These are phyloP conservation scores for Tetrapisispora nanseiensis DNA, from an alignment of 805 yeast species.

Conservation along the genomic window DNA sequence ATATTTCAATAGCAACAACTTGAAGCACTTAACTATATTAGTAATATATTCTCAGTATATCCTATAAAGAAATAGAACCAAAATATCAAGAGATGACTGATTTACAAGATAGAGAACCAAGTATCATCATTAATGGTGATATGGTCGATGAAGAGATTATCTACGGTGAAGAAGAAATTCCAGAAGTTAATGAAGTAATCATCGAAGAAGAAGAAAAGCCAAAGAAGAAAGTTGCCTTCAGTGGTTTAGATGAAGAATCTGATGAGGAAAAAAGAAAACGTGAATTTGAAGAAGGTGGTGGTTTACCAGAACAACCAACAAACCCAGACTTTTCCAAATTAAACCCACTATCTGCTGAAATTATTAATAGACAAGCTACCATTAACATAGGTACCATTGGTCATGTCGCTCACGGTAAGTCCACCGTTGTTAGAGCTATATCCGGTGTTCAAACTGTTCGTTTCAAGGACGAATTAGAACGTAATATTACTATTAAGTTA, in stretches of 20 bases:
- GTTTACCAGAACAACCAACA: slow-evolving; percentile 91
- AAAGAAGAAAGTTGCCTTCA: slow-evolving; percentile 77
- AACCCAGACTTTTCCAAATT: slow-evolving; percentile 72
- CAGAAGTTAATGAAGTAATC: slow-evolving; percentile 31
- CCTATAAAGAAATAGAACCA: too few species aligned
- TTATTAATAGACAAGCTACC: slow-evolving; percentile 97
- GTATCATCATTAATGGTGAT: slow-evolving; percentile 65
- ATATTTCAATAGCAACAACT: too few species aligned
- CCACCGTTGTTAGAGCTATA: slow-evolving; percentile 89
- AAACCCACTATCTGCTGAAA: slow-evolving; percentile 88
- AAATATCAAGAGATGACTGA: slow-evolving; percentile 53
- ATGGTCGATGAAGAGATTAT: slow-evolving; percentile 28
- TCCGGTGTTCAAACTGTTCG: slow-evolving; percentile 99
- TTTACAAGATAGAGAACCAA: slow-evolving; percentile 77
- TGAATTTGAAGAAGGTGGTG: slow-evolving; percentile 97
- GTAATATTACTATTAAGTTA: slow-evolving; percentile 95
- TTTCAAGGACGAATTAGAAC: slow-evolving; percentile 96
- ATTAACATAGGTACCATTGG: slow-evolving; percentile 97
- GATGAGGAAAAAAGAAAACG: slow-evolving; percentile 69
- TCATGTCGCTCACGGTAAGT: slow-evolving; percentile 92
- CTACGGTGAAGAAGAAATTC: slow-evolving; percentile 32
- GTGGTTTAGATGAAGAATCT: slow-evolving; percentile 54
- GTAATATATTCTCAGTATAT: too few species aligned
- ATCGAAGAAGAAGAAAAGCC: slow-evolving; percentile 31
- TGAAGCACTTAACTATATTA: neutral